phyloP scores from a whole-genome alignment of 169 alveolate genomes.

The Cryptosporidium parvum region DNA sequence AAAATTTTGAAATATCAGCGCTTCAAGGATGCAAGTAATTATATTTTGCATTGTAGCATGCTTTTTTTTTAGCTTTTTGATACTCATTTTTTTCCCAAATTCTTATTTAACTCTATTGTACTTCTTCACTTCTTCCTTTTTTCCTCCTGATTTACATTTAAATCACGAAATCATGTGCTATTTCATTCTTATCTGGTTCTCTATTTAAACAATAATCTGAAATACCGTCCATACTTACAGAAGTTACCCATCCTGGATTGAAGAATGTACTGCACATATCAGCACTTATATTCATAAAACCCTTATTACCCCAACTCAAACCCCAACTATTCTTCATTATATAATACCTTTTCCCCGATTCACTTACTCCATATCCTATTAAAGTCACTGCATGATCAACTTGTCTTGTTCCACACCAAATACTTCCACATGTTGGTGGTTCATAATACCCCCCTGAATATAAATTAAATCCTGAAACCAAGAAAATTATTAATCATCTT shows the following conservation, averaged over 20 bases:
- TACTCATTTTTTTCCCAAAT: background rate
- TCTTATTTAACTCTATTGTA: too few species aligned
- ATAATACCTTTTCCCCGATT: conserved; percentile 79
- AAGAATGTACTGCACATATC: conserved; percentile 74
- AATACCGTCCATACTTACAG: conserved; percentile 13
- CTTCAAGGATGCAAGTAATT: background rate
- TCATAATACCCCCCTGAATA: conserved; percentile 66
- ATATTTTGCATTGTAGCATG: background rate
- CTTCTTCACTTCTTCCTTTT: background rate
- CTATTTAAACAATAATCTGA: conserved; percentile 47
- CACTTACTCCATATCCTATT: conserved; percentile 80
- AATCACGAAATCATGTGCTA: conserved; percentile 39
- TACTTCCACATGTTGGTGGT: conserved; percentile 76
- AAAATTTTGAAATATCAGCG: background rate
- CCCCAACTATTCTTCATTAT: conserved; percentile 90
- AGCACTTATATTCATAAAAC: conserved; percentile 81
- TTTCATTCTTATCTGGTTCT: conserved; percentile 7
- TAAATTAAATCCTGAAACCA: conserved; percentile 29
- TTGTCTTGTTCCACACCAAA: conserved; percentile 77
- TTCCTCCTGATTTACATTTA: background rate
- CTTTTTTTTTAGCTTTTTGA: background rate
- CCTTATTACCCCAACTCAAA: conserved; percentile 86
- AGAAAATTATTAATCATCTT: background rate
- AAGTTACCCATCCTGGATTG: conserved; percentile 74
- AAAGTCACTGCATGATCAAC: conserved; percentile 82